Evolutionary conservation across 2,329 filamentous ascomycete genomes (phyloP), one percentile per base, ranked within the genome.

Genomic region (Hypoxylon sp.): DNA sequence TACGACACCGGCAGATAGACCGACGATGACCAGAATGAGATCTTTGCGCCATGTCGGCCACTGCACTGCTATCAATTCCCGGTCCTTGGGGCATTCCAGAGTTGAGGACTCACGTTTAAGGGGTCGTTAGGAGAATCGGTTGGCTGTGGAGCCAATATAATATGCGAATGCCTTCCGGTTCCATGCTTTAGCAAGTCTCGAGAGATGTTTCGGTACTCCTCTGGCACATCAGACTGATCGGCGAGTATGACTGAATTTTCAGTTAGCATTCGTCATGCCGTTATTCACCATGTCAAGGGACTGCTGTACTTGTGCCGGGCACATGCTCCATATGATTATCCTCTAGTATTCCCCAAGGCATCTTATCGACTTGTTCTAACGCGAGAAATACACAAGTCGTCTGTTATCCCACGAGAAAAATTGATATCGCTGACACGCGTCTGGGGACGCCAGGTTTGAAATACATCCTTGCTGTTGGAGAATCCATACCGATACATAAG

Each of bases 331-430:
- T 79, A 65, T 80, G 76, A 61, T 79, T 78, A 61, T 81, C 80
- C 53, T 85, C 83, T 8, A 85, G 74, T 42, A 85, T 84, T 63
- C 83, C 83, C 75, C 83, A 85, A 68, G 80, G 79, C 84, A 85
- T 84, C 24, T 58, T 76, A 69, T 39, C 60, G 44, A 37, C 44
- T 11, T 27, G 5, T 24, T 53, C 27, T 29, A 5, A 62, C 42
- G 21, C n/a, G 44, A 62, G 55, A 11, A 65, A 57, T 54, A 29
- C 27, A 2, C 21, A 17, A 44, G 19, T 6, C n/a, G 39, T 54
- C 29, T 39, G 35, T 21, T 11, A 42, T 3, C 52, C 47, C 10
- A 48, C 17, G n/a, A 54, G 37, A 39, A 31, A 19, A 53, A 53
- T 35, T 53, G 17, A 31, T 48, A 27, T 37, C 51, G n/a, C 13